Conservation (phyloP, 805 yeast species). For the Lipomyces orientalis region DNA sequence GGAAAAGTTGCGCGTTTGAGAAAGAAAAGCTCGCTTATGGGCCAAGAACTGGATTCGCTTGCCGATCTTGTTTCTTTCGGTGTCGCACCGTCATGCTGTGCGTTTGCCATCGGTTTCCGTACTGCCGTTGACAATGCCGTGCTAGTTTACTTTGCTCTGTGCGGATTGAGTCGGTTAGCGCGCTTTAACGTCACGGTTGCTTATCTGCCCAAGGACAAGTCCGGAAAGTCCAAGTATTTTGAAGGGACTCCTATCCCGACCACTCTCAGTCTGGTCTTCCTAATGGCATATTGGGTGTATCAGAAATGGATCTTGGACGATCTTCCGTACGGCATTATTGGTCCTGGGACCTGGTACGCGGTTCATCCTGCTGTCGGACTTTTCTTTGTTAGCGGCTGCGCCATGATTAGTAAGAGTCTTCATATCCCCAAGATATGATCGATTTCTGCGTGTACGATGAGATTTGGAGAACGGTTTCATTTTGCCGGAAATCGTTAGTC, state of each 20-base stretch:
- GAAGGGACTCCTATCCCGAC: conserved; percentile 98
- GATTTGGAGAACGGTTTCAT: not conserved
- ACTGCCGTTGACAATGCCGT: conserved; percentile 79
- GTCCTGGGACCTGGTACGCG: conserved; percentile 64
- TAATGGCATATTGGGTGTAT: conserved; percentile 72
- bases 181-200: conserved; percentile 94
- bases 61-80: conserved; percentile 92
- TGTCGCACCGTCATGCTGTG: conserved; percentile 93
- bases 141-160: conserved; percentile 82
- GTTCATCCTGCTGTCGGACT: conserved; percentile 72
- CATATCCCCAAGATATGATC: conserved; percentile 83
- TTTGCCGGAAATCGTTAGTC: not conserved
- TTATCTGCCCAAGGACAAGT: conserved; percentile 82
- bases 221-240: conserved; percentile 88
- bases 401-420: conserved; percentile 87
- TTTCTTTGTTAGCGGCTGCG: conserved; percentile 82
- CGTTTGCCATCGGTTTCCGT: conserved; percentile 88
- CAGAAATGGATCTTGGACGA: conserved; percentile 50
- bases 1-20: conserved; percentile 96
- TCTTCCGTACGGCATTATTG: conserved; percentile 70
- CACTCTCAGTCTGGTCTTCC: conserved; percentile 71
- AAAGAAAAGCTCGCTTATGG: conserved; percentile 89
- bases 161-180: conserved; percentile 93
- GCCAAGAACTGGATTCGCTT: conserved; percentile 95
- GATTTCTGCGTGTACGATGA: conserved; percentile 2